Conservation (phyloP, 495 filamentous ascomycete genomes). For the Diplogelasinospora grovesii region DNA sequence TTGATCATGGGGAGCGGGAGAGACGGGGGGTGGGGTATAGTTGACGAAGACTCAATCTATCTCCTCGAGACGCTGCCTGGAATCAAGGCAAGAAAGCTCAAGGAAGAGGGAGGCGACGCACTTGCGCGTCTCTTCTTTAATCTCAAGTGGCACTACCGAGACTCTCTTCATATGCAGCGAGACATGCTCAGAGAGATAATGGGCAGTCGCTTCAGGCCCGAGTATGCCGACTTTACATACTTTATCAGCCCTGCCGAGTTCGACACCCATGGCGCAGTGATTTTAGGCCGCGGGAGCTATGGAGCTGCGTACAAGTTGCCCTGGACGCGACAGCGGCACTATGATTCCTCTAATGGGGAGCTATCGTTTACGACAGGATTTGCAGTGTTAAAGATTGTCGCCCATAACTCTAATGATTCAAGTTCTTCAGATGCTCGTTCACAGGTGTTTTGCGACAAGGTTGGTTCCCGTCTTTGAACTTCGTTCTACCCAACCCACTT, state of each 20-base stretch:
- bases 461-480: no score
- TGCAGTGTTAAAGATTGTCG: no score
- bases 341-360: no score
- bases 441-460: no score
- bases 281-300: neutral
- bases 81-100: neutral
- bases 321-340: neutral
- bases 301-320: no score
- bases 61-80: conserved; percentile 5
- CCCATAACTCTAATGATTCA: no score
- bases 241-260: neutral
- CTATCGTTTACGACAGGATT: no score
- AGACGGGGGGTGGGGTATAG: neutral
- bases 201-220: neutral
- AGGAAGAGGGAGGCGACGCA: neutral
- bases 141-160: neutral
- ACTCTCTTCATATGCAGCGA: neutral
- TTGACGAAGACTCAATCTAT: neutral
- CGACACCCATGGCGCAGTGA: neutral
- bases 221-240: neutral
- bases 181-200: neutral
- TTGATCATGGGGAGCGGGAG: conserved; percentile 1
- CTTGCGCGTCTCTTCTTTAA: neutral
- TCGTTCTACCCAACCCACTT: no score
- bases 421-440: no score